A percentile compares a stretch with the other conserved stretches of the same genome.
phyloP scores from a whole-genome alignment of 1,284 basidiomycete species.

The Rhodotorula sp. region DNA sequence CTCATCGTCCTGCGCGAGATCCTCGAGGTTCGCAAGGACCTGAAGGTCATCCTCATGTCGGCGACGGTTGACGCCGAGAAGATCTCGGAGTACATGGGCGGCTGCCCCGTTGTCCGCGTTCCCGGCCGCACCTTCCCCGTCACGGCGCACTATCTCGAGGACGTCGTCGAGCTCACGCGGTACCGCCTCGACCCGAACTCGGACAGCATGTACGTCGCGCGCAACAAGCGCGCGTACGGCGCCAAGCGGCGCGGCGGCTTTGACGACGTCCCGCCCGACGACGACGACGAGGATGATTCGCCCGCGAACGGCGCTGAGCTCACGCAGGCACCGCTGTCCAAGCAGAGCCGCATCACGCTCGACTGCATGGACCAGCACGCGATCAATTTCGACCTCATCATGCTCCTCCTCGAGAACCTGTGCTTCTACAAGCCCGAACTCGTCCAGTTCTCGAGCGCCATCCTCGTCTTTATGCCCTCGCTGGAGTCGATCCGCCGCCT shows the following conservation, averaged over 20 bases:
- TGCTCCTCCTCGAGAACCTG: constrained; percentile 81
- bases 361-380: constrained; percentile 84
- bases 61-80: constrained; percentile 93
- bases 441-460: constrained; percentile 70
- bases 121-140: constrained; percentile 98
- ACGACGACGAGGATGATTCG: constrained; percentile 73
- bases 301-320: constrained; percentile 46
- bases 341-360: constrained; percentile 73
- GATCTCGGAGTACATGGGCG: constrained; percentile 88
- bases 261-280: constrained; percentile 61
- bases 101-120: constrained; percentile 79
- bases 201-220: constrained; percentile 71
- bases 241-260: constrained; percentile 69
- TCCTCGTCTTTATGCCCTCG: constrained; percentile 93
- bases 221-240: constrained; percentile 56
- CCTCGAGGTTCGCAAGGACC: constrained; percentile 71
- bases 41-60: constrained; percentile 97
- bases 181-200: constrained; percentile 72
- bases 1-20: constrained; percentile 93
- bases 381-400: constrained; percentile 79
- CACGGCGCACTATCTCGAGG: constrained; percentile 82
- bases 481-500: constrained; percentile 79
- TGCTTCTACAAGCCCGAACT: constrained; percentile 70
- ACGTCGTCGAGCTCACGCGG: constrained; percentile 82
- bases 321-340: constrained; percentile 47